Evolutionary conservation across 768 basidiomycete genomes (phyloP), one percentile per base, ranked within the genome.

Genomic region (Amanita thiersii): DNA sequence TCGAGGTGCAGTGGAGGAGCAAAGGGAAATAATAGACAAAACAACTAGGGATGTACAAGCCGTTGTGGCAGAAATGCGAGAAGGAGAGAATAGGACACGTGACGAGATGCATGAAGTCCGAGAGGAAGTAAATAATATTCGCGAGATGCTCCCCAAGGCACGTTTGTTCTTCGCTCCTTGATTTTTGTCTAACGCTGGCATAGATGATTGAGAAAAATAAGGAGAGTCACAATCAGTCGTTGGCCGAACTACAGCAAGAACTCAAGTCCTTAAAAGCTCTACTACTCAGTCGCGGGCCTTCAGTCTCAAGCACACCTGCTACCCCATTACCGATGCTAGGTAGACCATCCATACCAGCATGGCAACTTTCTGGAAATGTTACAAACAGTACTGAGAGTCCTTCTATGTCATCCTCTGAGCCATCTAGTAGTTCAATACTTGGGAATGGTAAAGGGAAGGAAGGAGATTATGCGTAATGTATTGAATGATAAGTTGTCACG

Each of bases 141-240:
- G 85, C 14, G 92, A 94, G 48, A 82, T 93, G 79, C 61, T 99
- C 12, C 96, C 96, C 4, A 91, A 87, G 77, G 96, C 93, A 47
- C 19, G 64, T 54, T n/a, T n/a, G 42, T 47, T 14, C 31, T 32
- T 25, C 14, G 26, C 3, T 45, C 35, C 9, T n/a, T 40, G 28
- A 5, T 35, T 8, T n/a, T 20, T 46, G 21, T 46, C 24, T 19
- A 30, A 45, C 18, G 39, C 23, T 44, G 35, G 10, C 28, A 40
- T 48, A 98, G 93, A 88, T 97, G 86, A 83, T 96, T 40, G 89
- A 96, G 43, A 92, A 88, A 64, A 88, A 84, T 56, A 87, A 90
- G 57, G 83, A 89, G 41, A 72, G 76, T 10, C 91, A 96, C 60
- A 73, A 77, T 15, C 79, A 84, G 46, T 87, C 90, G 1, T 69